Conservation (phyloP, 768 basidiomycete species). For the Tubosaeta sp. region DNA sequence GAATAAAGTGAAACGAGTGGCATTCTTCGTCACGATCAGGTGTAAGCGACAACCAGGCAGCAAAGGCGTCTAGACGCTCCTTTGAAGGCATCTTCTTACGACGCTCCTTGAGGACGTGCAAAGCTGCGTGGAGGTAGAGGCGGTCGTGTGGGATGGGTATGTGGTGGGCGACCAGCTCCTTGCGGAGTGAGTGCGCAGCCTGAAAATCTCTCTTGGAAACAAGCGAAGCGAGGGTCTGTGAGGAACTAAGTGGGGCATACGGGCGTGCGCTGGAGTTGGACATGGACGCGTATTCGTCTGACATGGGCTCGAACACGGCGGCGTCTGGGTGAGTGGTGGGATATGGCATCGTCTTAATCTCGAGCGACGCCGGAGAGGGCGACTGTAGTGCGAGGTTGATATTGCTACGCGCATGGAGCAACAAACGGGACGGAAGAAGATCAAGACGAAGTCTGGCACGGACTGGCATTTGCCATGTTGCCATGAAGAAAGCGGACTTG, state of each 20-base stretch:
- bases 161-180: constrained; percentile 37
- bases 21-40: constrained; percentile 29
- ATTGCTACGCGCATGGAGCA: constrained; percentile 18
- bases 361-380: constrained; percentile 34
- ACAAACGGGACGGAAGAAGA: constrained; percentile 7
- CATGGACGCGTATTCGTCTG: constrained; percentile 30
- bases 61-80: constrained; percentile 21
- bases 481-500: constrained; percentile 12
- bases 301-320: constrained; percentile 35
- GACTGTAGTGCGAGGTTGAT: constrained; percentile 23
- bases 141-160: constrained; percentile 33
- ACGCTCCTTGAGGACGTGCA: constrained; percentile 25
- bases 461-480: constrained; percentile 21
- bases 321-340: constrained; percentile 28
- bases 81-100: constrained; percentile 14
- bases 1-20: constrained; percentile 24
- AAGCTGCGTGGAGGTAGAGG: constrained; percentile 37
- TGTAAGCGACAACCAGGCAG: constrained; percentile 42
- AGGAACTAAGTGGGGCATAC: constrained; percentile 22
- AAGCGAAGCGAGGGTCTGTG: constrained; percentile 21
- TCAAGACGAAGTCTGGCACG: constrained; percentile 16
- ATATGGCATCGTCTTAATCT: constrained; percentile 34
- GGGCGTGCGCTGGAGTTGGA: constrained; percentile 2
- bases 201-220: constrained; percentile 19
- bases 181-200: constrained; percentile 34